Conservation (phyloP, 768 basidiomycete species). For the Collybiopsis luxurians region DNA sequence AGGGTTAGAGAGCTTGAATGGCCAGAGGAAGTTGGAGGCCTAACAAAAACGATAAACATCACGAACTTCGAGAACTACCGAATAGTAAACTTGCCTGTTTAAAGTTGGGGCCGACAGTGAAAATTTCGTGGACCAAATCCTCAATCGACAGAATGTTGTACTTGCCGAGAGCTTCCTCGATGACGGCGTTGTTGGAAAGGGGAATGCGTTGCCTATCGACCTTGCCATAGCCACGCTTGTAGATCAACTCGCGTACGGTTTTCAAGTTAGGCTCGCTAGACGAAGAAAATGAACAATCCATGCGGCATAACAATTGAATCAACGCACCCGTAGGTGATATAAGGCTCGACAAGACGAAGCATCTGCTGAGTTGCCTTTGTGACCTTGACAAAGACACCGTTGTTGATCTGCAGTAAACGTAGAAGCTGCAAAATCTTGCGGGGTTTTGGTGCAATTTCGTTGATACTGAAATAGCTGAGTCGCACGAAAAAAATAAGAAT, state of each 20-base stretch:
- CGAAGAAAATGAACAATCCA: not conserved
- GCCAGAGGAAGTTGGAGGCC: constrained; percentile 98
- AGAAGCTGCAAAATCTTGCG: constrained; percentile 98
- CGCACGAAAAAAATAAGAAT: not conserved
- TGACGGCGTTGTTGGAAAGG: constrained; percentile 88
- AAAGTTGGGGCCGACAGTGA: constrained; percentile 96
- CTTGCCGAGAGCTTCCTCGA: constrained; percentile 88
- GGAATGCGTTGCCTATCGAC: constrained; percentile 97
- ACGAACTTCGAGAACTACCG: not conserved
- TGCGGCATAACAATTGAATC: not conserved
- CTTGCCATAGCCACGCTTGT: constrained; percentile 99
- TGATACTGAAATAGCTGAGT: constrained; percentile 66
- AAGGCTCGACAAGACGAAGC: constrained; percentile 97
- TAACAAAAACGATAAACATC: constrained; percentile 22
- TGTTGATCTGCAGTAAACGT: constrained; percentile 99
- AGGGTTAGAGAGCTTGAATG: constrained; percentile 99
- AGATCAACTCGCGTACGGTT: constrained; percentile 93
- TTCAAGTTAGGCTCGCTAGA: constrained; percentile 92
- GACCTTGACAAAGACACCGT: constrained; percentile 96
- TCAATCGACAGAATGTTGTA: constrained; percentile 96
- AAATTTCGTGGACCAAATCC: constrained; percentile 96
- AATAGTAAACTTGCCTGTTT: constrained; percentile 70
- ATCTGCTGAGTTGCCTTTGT: constrained; percentile 97
- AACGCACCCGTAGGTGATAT: constrained; percentile 91
- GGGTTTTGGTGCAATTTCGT: constrained; percentile 99